phyloP scores from a whole-genome alignment of 306 rosid genomes.

The Hippophae rhamnoides region DNA sequence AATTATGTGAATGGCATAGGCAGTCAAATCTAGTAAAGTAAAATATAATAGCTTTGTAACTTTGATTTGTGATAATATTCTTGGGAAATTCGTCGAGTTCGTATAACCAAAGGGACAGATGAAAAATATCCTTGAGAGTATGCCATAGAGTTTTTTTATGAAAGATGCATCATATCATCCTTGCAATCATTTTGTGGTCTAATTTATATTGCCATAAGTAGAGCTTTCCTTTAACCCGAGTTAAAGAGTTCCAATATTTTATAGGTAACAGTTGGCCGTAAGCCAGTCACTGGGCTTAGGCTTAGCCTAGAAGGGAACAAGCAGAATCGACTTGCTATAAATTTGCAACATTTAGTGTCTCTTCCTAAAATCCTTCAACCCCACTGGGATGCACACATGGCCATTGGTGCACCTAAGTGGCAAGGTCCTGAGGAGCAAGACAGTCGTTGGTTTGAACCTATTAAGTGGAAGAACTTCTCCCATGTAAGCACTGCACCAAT shows the following conservation, averaged over 20 bases:
- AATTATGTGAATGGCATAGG: background rate
- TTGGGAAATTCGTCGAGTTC: background rate
- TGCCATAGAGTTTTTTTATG: too few relatives aligned
- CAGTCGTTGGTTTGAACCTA: slow-evolving; percentile 98
- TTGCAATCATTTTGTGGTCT: background rate
- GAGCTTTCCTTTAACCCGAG: slow-evolving; percentile 13
- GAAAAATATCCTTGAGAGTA: too few relatives aligned
- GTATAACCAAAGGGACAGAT: background rate
- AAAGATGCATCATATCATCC: background rate
- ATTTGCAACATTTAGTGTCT: slow-evolving; percentile 88
- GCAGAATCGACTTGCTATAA: slow-evolving; percentile 78
- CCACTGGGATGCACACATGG: slow-evolving; percentile 86
- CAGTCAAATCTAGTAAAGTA: background rate
- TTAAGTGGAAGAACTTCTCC: slow-evolving; percentile 99
- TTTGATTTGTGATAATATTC: background rate
- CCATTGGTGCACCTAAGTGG: slow-evolving; percentile 97
- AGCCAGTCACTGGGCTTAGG: slow-evolving; percentile 90
- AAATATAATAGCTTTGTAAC: background rate
- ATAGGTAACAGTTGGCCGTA: slow-evolving; percentile 98
- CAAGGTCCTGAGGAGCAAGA: slow-evolving; percentile 99
- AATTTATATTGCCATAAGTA: background rate
- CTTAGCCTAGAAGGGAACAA: slow-evolving; percentile 83
- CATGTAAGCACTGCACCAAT: slow-evolving; percentile 98
- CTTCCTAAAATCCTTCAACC: slow-evolving; percentile 92
- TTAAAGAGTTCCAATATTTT: slow-evolving; percentile 14